Evolutionary conservation across 164 flowering plant species (phyloP).

Genomic region (Liquidambar formosana): DNA sequence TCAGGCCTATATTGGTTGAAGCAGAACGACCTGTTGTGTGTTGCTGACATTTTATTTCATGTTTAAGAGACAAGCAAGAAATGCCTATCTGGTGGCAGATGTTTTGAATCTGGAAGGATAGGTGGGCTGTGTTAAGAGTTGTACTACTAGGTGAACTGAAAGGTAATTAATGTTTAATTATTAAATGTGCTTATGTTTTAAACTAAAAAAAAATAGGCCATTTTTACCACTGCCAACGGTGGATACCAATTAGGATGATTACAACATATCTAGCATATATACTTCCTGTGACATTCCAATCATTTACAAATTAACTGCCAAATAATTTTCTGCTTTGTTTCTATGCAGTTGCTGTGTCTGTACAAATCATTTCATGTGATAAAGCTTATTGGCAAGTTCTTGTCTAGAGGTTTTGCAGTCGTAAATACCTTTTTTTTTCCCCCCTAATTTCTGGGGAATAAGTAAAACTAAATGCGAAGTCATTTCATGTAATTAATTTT

Average conservation of each 20-base stretch:
- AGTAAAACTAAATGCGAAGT: no score
- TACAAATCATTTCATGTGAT: not conserved
- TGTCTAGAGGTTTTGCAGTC: not conserved
- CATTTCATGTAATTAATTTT: no score
- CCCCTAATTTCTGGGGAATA: no score
- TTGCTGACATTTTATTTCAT: not conserved
- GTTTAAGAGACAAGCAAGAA: not conserved
- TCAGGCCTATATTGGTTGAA: not conserved
- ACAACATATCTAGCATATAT: no score
- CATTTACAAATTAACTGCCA: not conserved
- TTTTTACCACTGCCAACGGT: no score
- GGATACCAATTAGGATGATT: no score
- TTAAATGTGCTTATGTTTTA: not conserved
- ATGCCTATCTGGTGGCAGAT: not conserved
- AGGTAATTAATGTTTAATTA: not conserved
- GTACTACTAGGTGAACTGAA: not conserved
- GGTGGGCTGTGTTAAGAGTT: not conserved
- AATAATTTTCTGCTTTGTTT: not conserved
- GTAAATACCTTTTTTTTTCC: not conserved
- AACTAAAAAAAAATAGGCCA: not conserved
- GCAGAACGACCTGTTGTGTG: not conserved
- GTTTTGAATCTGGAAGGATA: not conserved
- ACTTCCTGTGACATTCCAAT: not conserved
- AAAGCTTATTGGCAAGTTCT: not conserved
- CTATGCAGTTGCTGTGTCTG: not conserved